Percentiles rank a stretch among this genome's conserved stretches.
Evolutionary conservation across 768 basidiomycete species (phyloP).

Genomic region (Russula lepida): DNA sequence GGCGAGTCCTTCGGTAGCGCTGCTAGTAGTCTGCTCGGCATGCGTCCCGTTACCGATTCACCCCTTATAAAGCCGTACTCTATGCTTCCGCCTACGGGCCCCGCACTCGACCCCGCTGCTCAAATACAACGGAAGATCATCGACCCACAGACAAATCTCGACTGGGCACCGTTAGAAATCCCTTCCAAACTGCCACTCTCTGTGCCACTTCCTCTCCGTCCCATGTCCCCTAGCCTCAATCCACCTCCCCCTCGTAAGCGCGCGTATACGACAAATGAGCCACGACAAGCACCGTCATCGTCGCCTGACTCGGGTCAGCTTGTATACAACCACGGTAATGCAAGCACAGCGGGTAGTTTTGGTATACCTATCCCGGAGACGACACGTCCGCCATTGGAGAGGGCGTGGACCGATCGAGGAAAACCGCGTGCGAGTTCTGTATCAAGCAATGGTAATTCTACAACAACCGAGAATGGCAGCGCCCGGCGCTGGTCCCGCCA

Average conservation of each 20-base stretch:
- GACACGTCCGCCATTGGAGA: conserved; percentile 6
- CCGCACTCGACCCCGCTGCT: conserved; percentile 1
- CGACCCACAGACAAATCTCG: conserved; percentile 18
- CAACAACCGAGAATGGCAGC: conserved; percentile 18
- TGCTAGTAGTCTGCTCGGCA: conserved; percentile 46
- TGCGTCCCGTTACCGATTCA: conserved; percentile 32
- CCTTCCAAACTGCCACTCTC: conserved; percentile 24
- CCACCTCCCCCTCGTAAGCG: conserved; percentile 27
- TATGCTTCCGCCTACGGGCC: conserved; percentile 18
- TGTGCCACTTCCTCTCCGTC: conserved; percentile 20
- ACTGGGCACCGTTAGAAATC: conserved; percentile 9
- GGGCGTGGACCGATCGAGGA: conserved; percentile 18
- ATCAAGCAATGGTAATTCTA: conserved; percentile 2
- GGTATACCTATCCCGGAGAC: conserved; percentile 24
- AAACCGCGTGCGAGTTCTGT: conserved; percentile 19
- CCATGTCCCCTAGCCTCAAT: conserved; percentile 26
- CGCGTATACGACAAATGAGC: conserved; percentile 26
- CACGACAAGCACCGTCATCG: conserved; percentile 1
- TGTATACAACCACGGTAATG: conserved; percentile 28
- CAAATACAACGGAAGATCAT: conserved; percentile 20
- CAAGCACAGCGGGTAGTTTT: conserved; percentile 31
- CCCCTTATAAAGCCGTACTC: conserved; percentile 23
- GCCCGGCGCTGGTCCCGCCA: conserved; percentile 30
- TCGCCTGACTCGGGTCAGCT: conserved; percentile 7
- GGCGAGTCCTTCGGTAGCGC: conserved; percentile 52